Percentiles rank a stretch among this genome's conserved stretches.
Evolutionary conservation across 2,329 filamentous ascomycete species (phyloP).

Genomic region (Aspergillus sp.): DNA sequence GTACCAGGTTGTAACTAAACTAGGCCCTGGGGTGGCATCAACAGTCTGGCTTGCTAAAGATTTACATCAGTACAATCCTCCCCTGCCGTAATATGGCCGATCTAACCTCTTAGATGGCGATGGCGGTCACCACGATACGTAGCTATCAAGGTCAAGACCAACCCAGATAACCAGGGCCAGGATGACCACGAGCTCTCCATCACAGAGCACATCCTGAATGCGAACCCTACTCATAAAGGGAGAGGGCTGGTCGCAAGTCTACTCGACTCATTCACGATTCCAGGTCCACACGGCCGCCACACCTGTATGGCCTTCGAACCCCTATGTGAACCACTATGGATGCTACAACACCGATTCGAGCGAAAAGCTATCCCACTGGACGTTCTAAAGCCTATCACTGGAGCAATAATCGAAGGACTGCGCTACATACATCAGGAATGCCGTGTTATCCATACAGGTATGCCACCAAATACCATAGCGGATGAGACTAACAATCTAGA

Average conservation of each 20-base stretch:
- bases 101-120: conserved; percentile 19
- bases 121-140: conserved; percentile 29
- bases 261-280: conserved; percentile 34
- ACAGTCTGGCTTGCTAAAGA: conserved; percentile 44
- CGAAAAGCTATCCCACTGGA: conserved; percentile 24
- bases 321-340: conserved; percentile 35
- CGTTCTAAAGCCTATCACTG: conserved; percentile 31
- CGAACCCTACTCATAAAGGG: conserved; percentile 30
- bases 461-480: background rate
- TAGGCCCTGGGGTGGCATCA: conserved; percentile 41
- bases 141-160: conserved; percentile 35
- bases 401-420: conserved; percentile 37
- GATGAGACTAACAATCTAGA: conserved; percentile 21
- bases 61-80: conserved; percentile 18
- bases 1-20: conserved; percentile 40
- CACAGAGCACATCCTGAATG: conserved; percentile 27
- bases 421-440: conserved; percentile 40
- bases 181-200: conserved; percentile 31
- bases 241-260: conserved; percentile 30
- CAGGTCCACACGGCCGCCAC: conserved; percentile 29
- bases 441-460: conserved; percentile 42
- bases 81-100: background rate
- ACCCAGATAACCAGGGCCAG: conserved; percentile 15
- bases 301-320: conserved; percentile 37
- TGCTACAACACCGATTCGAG: conserved; percentile 27